Evolutionary conservation across 2,329 filamentous ascomycete species (phyloP).

Genomic region (Talaromyces sp.): DNA sequence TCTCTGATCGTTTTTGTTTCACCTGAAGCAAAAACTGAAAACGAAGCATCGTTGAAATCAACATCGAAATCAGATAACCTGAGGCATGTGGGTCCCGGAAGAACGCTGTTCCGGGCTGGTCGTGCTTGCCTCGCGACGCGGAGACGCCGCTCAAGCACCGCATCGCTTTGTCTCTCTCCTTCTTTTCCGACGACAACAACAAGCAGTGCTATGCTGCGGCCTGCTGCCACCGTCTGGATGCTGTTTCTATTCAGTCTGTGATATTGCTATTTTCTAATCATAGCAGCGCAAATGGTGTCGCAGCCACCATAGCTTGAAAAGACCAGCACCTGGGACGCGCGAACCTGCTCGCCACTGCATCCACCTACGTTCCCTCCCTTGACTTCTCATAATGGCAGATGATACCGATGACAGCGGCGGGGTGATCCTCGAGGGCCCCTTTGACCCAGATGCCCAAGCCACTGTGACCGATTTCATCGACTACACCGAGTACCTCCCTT

Average conservation of each 20-base stretch:
- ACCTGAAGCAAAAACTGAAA: background rate
- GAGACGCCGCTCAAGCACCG: background rate
- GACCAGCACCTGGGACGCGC: background rate
- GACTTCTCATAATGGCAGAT: slow-evolving; percentile 30
- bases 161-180: background rate
- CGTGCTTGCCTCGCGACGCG: slow-evolving; percentile 1
- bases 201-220: background rate
- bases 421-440: slow-evolving; percentile 43
- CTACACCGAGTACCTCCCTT: slow-evolving; percentile 65
- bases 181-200: background rate
- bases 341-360: background rate
- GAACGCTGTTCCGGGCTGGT: slow-evolving; percentile 25
- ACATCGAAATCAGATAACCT: background rate
- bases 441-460: slow-evolving; percentile 60
- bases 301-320: background rate
- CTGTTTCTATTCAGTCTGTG: background rate
- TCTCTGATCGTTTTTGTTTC: background rate
- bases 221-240: background rate
- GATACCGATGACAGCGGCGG: slow-evolving; percentile 38
- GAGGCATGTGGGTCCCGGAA: slow-evolving; percentile 16
- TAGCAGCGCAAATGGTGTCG: background rate
- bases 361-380: background rate
- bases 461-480: slow-evolving; percentile 64
- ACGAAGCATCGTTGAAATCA: background rate
- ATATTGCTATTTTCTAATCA: background rate